Conservation (phyloP, 352 stramenopile genomes). For the Phytophthora boehmeriae region DNA sequence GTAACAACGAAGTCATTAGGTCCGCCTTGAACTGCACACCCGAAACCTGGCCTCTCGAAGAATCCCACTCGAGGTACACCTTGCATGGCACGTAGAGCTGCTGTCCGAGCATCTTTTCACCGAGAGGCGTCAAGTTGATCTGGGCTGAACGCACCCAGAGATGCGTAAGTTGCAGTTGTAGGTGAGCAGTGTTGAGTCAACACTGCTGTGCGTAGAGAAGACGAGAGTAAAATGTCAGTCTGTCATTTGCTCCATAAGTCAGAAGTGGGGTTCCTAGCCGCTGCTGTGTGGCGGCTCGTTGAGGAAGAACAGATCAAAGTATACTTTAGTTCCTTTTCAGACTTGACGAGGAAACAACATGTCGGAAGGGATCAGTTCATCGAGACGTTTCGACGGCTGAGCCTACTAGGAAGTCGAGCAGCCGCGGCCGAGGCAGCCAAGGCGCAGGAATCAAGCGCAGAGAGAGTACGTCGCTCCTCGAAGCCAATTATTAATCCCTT, state of each 20-base stretch:
- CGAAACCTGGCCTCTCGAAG: background rate
- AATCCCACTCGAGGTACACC: conserved; percentile 4
- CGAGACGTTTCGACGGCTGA: background rate
- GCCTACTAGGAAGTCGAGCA: background rate
- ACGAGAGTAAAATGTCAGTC: too few relatives aligned
- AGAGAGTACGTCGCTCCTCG: background rate
- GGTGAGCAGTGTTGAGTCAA: too few relatives aligned
- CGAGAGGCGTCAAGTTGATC: background rate
- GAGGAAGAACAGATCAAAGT: background rate
- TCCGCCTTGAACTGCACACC: background rate
- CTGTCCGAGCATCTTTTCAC: background rate
- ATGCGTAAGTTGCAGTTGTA: too few relatives aligned
- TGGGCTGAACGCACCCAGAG: too few relatives aligned
- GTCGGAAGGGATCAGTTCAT: background rate
- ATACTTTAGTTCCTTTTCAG: background rate
- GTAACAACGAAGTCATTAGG: conserved; percentile 8
- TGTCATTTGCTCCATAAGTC: too few relatives aligned
- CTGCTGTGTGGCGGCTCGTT: background rate
- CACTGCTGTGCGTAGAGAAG: too few relatives aligned
- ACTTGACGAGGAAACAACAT: background rate
- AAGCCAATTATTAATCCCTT: background rate
- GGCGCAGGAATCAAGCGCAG: background rate
- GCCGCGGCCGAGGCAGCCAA: too few relatives aligned
- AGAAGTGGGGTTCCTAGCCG: too few relatives aligned
- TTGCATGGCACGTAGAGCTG: background rate